These are phyloP conservation scores for Pseudogymnoascus sp. DNA, from an alignment of 2,329 filamentous ascomycete species.

Conservation along the genomic window DNA sequence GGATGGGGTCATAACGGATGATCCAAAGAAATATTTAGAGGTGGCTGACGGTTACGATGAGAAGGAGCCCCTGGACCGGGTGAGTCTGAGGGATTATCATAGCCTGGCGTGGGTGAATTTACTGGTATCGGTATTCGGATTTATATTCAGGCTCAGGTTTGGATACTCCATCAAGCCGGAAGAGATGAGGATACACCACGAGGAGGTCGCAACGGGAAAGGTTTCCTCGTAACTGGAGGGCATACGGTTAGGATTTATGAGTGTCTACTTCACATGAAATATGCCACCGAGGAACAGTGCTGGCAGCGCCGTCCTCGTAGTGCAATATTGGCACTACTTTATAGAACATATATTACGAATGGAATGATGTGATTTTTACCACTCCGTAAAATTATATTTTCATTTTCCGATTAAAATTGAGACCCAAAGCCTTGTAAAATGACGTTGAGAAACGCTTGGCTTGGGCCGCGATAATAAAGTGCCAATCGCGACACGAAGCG, in stretches of 20 bases:
- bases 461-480: not conserved
- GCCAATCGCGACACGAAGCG: slow-evolving; percentile 5
- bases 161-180: not conserved
- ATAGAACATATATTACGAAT: not conserved
- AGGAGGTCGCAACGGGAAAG: not conserved
- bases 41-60: slow-evolving; percentile 41
- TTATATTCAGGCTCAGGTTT: slow-evolving; percentile 19
- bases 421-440: not conserved
- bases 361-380: not conserved
- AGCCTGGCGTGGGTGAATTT: not conserved
- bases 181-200: not conserved
- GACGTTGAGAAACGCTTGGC: not conserved
- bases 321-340: not conserved
- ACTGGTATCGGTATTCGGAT: slow-evolving; percentile 15
- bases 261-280: not conserved
- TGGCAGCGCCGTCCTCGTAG: not conserved
- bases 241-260: not conserved
- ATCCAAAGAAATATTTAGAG: slow-evolving; percentile 62
- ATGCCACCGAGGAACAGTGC: not conserved
- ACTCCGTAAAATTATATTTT: not conserved
- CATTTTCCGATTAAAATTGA: not conserved
- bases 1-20: slow-evolving; percentile 82
- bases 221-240: not conserved
- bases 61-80: slow-evolving; percentile 16
- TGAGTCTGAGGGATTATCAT: slow-evolving; percentile 15